Evolutionary conservation across 129 eudicot species (phyloP), one percentile per base, ranked within the genome.

Genomic region (Pseudognaphalium luteoalbum): DNA sequence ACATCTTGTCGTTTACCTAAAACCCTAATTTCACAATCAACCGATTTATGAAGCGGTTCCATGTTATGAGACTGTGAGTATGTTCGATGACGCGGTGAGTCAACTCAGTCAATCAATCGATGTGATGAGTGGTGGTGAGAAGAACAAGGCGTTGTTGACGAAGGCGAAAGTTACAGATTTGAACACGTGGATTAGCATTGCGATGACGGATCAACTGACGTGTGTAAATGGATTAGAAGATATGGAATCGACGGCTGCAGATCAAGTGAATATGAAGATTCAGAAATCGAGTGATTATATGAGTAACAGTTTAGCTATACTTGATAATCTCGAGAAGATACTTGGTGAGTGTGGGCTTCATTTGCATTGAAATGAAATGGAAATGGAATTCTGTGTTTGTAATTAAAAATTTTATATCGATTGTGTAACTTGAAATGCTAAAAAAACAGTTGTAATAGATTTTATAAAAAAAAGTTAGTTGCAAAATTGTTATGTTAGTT

Each of bases 81-180:
- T 89, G 91, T 84, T 92, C 39, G 88, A 81, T 32, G 93, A 92
- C 79, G 86, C 97, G 85, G n/a, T 81, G 83, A 87, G 91, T 73
- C 97, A 85, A 69, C 86, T 91, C 71, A 83, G 68, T 6, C 42
- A 73, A 47, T 85, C 94, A 76, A 82, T 77, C 0, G 88, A 80
- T 79, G 28, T 21, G 51, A 74, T 86, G 83, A 50, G 78, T 3
- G 84, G 19, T 19, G 87, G 77, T 0, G 76, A 67, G 0, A 85
- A 79, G 11, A 73, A 68, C 70, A 66, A 52, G 77, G 66, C 68
- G 82, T 62, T 89, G 85, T 74, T 89, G 89, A 83, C 86, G 62
- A 88, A 80, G 78, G 85, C 19, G 79, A 87, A 69, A 76, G 68
- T 85, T 60, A 72, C 63, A 71, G 87, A 92, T 51, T 6, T 92